Percentiles rank a stretch among this genome's conserved stretches.
Conservation (phyloP, 2,329 filamentous ascomycete genomes). For the Penicillium verrucosum region DNA sequence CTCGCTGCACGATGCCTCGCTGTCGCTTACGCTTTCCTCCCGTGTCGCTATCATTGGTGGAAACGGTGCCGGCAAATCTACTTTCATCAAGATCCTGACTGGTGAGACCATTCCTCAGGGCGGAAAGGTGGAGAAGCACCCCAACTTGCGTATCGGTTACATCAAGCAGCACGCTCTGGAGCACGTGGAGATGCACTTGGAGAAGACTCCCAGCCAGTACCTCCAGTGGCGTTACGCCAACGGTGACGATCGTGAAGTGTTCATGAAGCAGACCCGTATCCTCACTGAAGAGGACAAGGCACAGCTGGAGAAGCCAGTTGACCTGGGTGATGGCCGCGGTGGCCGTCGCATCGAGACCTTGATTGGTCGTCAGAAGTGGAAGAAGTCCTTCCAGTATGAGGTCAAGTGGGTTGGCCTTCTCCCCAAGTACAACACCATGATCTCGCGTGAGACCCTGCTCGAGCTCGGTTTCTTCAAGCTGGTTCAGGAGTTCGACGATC, state of each 20-base stretch:
- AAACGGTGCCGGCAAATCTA: slow-evolving; percentile 97
- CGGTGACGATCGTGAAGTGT: slow-evolving; percentile 92
- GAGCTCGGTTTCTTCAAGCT: slow-evolving; percentile 88
- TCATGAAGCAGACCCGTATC: slow-evolving; percentile 94
- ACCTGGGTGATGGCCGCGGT: slow-evolving; percentile 78
- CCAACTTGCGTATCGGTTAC: slow-evolving; percentile 97
- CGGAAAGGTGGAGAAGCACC: slow-evolving; percentile 95
- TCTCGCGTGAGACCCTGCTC: slow-evolving; percentile 86
- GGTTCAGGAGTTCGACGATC: slow-evolving; percentile 96
- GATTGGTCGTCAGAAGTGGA: slow-evolving; percentile 96
- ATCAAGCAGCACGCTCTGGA: slow-evolving; percentile 99
- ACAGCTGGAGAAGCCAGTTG: slow-evolving; percentile 88
- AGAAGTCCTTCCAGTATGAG: slow-evolving; percentile 99
- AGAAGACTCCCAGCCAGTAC: slow-evolving; percentile 99
- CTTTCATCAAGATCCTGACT: slow-evolving; percentile 93
- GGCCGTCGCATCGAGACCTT: slow-evolving; percentile 76
- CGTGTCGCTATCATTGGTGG: slow-evolving; percentile 94
- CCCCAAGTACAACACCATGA: slow-evolving; percentile 88
- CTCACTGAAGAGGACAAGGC: slow-evolving; percentile 78
- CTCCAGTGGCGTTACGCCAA: slow-evolving; percentile 98
- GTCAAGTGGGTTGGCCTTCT: slow-evolving; percentile 88
- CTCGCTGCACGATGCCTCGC: slow-evolving; percentile 82
- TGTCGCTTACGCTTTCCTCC: slow-evolving; percentile 81
- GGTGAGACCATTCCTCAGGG: slow-evolving; percentile 80
- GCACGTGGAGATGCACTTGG: slow-evolving; percentile 98